Base-by-base conservation (phyloP, 352 stramenopile species). In the Phytophthora brassicae region DNA sequence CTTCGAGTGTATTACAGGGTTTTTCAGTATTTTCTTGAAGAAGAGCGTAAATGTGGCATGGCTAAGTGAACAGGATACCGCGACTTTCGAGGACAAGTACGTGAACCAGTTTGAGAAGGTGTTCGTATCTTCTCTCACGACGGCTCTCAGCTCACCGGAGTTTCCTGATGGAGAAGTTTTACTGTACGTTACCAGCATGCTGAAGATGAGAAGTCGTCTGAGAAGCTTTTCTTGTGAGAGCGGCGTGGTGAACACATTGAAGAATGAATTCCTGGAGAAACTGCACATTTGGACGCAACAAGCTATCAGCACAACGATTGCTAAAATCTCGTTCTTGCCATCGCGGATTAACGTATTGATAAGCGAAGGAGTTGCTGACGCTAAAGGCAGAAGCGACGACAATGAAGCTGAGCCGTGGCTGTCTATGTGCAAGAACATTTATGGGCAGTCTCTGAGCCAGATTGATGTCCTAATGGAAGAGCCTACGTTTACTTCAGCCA, bases 1-100 rank as follows among this genome's bases (percentile, higher is more conserved):
- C 55, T 88, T 89, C 26, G 86, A 95, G 57, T 95, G 81, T 54
- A n/a, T 90, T 16, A 79, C 77, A 1, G 84, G 79, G 2, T 86
- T 74, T 56, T 78, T 89, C 23, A 81, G 74, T 35, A 84, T 88
- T 19, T 92, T 93, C 28, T 56, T 92, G 38, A 76, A 70, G 24
- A 52, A 73, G 8, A 60, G 70, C 11, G 52, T 28, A 19, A 87
- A 74, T 46, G 46, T 46, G 2, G 51, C 50, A 12, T 84, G 73
- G 45, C 55, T 86, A 6, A 54, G 46, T 23, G 45, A 60, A 19
- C 55, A 80, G 3, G 23, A 69, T 60, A 35, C 52, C 3, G 64
- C 71, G 38, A 3, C 35, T 9, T 50, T 74, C 17, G 38, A 60
- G 12, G 16, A 41, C 7, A 71, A 77, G 41, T 92, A 91, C 53